Evolutionary conservation across 495 filamentous ascomycete species (phyloP).

Genomic region (Mycothermus thermophilus): DNA sequence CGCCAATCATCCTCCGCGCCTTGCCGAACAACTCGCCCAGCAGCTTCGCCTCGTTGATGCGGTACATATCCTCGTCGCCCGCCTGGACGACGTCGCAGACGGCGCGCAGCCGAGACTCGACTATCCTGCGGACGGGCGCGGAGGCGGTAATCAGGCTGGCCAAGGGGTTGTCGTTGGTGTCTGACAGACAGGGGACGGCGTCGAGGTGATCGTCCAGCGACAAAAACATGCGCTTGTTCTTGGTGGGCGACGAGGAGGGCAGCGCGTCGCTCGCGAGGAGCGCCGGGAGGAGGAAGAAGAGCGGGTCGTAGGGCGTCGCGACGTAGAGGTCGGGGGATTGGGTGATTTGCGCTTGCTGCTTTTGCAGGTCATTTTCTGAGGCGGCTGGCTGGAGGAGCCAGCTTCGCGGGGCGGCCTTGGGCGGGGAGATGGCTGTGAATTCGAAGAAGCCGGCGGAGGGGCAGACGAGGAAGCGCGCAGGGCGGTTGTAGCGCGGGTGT

Average conservation of each 20-base stretch:
- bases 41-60: slow-evolving; percentile 56
- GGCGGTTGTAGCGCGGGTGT: slow-evolving; percentile 55
- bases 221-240: slow-evolving; percentile 51
- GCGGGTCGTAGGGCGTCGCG: slow-evolving; percentile 67
- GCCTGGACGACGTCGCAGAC: slow-evolving; percentile 70
- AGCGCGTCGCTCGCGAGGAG: too few species aligned
- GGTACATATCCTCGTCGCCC: slow-evolving; percentile 70
- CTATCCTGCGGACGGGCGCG: slow-evolving; percentile 21
- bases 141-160: slow-evolving; percentile 36
- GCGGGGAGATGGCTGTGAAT: slow-evolving; percentile 61
- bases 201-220: slow-evolving; percentile 74
- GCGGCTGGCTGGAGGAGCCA: slow-evolving; percentile 40
- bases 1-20: slow-evolving; percentile 47
- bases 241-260: too few species aligned
- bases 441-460: slow-evolving; percentile 72
- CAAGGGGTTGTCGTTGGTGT: slow-evolving; percentile 42
- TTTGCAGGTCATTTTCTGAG: neutral
- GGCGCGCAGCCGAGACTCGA: slow-evolving; percentile 37
- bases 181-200: slow-evolving; percentile 34
- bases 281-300: slow-evolving; percentile 72
- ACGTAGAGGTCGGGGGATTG: slow-evolving; percentile 59
- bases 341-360: slow-evolving; percentile 35
- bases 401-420: slow-evolving; percentile 46
- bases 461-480: slow-evolving; percentile 67
- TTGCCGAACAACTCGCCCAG: slow-evolving; percentile 53